phyloP scores from a whole-genome alignment of 768 basidiomycete genomes.

The Glaciozyma antarctica region DNA sequence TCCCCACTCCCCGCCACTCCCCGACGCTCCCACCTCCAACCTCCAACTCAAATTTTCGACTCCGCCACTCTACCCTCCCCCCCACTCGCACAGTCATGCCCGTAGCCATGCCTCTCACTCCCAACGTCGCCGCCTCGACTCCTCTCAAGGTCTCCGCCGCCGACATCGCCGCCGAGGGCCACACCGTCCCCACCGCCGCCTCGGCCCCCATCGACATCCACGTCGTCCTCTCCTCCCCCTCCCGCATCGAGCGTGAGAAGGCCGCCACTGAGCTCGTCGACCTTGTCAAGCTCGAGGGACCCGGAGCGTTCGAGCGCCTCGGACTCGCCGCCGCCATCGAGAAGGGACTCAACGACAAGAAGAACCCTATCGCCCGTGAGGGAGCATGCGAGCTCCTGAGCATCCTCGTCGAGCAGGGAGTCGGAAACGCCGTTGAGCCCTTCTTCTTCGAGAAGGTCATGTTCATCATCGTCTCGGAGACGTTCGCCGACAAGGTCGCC shows the following conservation, averaged over 20 bases:
- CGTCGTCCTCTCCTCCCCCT: constrained; percentile 26
- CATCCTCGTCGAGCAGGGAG: constrained; percentile 49
- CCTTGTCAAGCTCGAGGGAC: constrained; percentile 30
- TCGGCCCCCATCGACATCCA: constrained; percentile 34
- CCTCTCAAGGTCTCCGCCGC: constrained; percentile 24
- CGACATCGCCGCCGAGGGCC: constrained; percentile 14
- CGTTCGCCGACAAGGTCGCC: constrained; percentile 92
- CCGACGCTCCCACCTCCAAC: too few species aligned
- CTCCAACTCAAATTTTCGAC: too few species aligned
- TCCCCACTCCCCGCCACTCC: background rate
- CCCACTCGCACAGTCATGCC: background rate
- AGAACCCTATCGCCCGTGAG: constrained; percentile 74
- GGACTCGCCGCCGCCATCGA: constrained; percentile 34
- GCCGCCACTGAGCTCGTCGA: constrained; percentile 35
- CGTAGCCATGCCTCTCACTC: constrained; percentile 10
- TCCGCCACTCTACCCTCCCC: background rate
- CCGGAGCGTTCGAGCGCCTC: constrained; percentile 32
- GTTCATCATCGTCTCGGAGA: constrained; percentile 67
- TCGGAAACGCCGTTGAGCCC: constrained; percentile 62
- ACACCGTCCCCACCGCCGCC: constrained; percentile 19
- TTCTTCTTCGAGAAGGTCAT: constrained; percentile 57
- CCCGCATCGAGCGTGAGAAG: constrained; percentile 26
- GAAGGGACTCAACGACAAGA: constrained; percentile 57
- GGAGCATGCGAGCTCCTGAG: constrained; percentile 71
- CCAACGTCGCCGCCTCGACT: constrained; percentile 20